These are phyloP conservation scores for Smallanthus sonchifolius DNA, from an alignment of 129 eudicot species.

Conservation along the genomic window DNA sequence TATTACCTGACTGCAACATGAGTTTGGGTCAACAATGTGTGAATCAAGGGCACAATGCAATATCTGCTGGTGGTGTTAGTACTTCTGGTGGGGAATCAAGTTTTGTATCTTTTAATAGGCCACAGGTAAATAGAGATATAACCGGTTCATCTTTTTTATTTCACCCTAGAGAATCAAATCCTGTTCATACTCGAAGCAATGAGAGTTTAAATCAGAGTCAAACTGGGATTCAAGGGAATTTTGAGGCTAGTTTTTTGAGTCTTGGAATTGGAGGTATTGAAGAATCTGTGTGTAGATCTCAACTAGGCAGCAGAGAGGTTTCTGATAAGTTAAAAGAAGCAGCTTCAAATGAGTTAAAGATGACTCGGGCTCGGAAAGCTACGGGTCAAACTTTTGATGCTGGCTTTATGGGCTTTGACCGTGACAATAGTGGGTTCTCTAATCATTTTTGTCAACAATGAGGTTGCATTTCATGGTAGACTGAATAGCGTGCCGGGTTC, in stretches of 20 bases:
- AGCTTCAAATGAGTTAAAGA: conserved; percentile 27
- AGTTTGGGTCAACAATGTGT: conserved; percentile 19
- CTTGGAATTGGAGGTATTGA: conserved; percentile 56
- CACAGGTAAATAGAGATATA: conserved; percentile 18
- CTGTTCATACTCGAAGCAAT: conserved; percentile 7
- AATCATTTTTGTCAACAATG: conserved; percentile 13
- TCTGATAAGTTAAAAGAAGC: conserved; percentile 33
- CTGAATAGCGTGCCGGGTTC: conserved; percentile 20
- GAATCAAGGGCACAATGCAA: conserved; percentile 17
- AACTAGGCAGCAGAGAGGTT: conserved; percentile 23
- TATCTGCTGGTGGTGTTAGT: conserved; percentile 7
- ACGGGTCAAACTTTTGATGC: conserved; percentile 18
- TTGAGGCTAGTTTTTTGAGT: conserved; percentile 57
- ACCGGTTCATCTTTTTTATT: conserved; percentile 13
- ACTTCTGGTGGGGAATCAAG: conserved; percentile 32
- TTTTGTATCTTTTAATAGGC: conserved; percentile 17
- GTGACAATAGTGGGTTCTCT: conserved; percentile 26
- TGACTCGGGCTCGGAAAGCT: conserved; percentile 26
- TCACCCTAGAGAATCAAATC: conserved; percentile 17
- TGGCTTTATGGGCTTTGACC: conserved; percentile 24
- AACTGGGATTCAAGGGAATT: conserved; percentile 26
- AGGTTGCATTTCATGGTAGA: conserved; percentile 21
- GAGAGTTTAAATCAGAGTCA: conserved; percentile 21
- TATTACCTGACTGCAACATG: conserved; percentile 33
- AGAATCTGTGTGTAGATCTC: conserved; percentile 21